Evolutionary conservation across 495 filamentous ascomycete genomes (phyloP).

Genomic region (Daldinia bambusicola): DNA sequence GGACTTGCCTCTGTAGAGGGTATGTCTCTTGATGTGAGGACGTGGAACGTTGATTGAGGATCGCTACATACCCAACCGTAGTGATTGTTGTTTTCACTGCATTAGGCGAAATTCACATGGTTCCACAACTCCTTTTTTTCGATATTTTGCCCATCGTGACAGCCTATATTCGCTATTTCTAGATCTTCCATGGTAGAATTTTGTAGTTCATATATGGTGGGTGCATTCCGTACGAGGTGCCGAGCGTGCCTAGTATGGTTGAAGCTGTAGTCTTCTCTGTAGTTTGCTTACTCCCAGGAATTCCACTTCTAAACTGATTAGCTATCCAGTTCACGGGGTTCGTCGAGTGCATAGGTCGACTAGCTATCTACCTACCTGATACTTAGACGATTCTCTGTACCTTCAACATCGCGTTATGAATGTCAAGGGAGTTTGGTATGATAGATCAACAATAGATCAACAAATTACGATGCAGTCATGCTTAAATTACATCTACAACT

Average conservation of each 20-base stretch:
- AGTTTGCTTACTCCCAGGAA: too few relatives aligned
- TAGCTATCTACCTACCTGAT: not conserved
- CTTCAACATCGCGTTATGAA: too few relatives aligned
- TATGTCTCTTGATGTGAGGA: conserved; percentile 60
- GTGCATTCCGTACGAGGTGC: not conserved
- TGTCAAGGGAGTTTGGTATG: too few relatives aligned
- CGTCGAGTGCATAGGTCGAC: too few relatives aligned
- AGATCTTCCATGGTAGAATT: not conserved
- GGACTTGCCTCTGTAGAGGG: conserved; percentile 32
- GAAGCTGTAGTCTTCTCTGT: too few relatives aligned
- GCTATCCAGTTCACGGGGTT: too few relatives aligned
- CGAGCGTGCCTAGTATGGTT: too few relatives aligned
- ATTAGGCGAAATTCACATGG: conserved; percentile 66
- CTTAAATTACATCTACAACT: too few relatives aligned
- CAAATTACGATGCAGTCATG: too few relatives aligned
- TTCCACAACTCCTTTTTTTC: conserved; percentile 50
- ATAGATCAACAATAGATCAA: too few relatives aligned
- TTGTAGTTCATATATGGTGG: conserved; percentile 4
- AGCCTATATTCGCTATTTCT: not conserved
- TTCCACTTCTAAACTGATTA: too few relatives aligned
- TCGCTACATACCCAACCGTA: conserved; percentile 63
- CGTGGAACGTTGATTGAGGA: conserved; percentile 66
- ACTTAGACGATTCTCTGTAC: too few relatives aligned
- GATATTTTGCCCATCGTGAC: not conserved
- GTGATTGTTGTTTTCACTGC: conserved; percentile 58